Evolutionary conservation across 1,284 basidiomycete species (phyloP).

Genomic region (Golubevia pallescens): DNA sequence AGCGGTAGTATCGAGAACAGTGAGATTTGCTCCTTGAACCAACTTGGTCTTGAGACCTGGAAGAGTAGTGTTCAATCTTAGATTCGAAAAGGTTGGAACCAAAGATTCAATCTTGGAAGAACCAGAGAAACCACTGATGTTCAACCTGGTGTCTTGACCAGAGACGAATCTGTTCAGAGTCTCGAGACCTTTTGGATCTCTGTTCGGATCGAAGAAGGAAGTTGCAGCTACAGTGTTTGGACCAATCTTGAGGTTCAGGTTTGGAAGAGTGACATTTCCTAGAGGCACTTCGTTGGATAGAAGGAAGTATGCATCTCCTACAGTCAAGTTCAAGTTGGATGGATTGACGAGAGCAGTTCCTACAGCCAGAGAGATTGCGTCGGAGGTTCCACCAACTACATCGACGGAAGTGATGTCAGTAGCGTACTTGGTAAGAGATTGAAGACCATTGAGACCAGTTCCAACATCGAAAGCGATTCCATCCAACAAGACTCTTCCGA

Average conservation of each 20-base stretch:
- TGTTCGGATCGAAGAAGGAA: constrained; percentile 7
- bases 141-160: background rate
- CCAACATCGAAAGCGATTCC: constrained; percentile 6
- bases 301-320: constrained; percentile 5
- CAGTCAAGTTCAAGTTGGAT: constrained; percentile 10
- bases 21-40: constrained; percentile 44
- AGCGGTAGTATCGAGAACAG: constrained; percentile 52
- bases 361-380: background rate
- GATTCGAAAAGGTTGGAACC: background rate
- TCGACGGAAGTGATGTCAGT: constrained; percentile 6
- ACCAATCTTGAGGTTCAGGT: constrained; percentile 8
- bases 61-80: constrained; percentile 36
- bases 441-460: constrained; percentile 3
- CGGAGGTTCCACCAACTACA: background rate
- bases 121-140: constrained; percentile 8
- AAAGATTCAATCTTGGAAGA: constrained; percentile 6
- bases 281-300: background rate
- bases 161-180: constrained; percentile 5
- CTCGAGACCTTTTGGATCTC: constrained; percentile 1
- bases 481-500: constrained; percentile 7
- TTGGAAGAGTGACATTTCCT: constrained; percentile 8
- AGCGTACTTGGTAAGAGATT: constrained; percentile 5
- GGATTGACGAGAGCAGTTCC: constrained; percentile 9
- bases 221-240: constrained; percentile 5
- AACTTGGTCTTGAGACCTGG: constrained; percentile 41